Evolutionary conservation across 2,329 filamentous ascomycete genomes (phyloP), one percentile per base, ranked within the genome.

Genomic region (Calonectria pteridis): DNA sequence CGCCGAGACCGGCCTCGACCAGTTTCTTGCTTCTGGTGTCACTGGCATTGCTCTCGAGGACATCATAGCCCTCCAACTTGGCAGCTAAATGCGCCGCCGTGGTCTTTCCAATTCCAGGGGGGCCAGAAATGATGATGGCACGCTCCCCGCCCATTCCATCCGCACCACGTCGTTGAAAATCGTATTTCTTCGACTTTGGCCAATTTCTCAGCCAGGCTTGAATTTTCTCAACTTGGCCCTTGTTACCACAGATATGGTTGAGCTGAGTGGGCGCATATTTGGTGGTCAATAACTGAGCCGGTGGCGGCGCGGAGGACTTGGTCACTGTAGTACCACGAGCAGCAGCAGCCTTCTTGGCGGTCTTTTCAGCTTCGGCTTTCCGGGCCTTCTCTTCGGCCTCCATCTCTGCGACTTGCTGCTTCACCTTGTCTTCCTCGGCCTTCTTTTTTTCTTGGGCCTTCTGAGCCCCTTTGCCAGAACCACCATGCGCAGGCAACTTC

Each of bases 31-130:
- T 98, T 82, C 97, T 91, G 3, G 95, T 94, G 82, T 99, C 97
- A 84, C 96, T 98, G 43, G 97, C 97, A 82, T 99, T 99, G 81
- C 93, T 97, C 86, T 99, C 97, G 16, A 99, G 88, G 53, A 98
- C 91, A 83, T 99, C 97, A 81, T 95, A 98, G 2, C 96, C 96
- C 82, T 98, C 96, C 26, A 98, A 86, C 81, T 95, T 97, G 0
- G 97, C 96, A 20, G 98, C 95, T 35, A 99, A 88, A 86, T 99
- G 97, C 29, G 97, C 97, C 64, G 97, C 95, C 37, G 97, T 99
- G 2, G 97, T 99, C 86, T 99, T 99, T 78, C 97, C 97, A 77
- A 99, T 98, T 23, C 97, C 97, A 35, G 97, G 97, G 20, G 97
- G 96, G 0, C 97, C 97, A 77, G 97, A 96, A 69, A 99, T 93